phyloP scores from a whole-genome alignment of 352 stramenopile genomes.

The Thalassiosira hispida region DNA sequence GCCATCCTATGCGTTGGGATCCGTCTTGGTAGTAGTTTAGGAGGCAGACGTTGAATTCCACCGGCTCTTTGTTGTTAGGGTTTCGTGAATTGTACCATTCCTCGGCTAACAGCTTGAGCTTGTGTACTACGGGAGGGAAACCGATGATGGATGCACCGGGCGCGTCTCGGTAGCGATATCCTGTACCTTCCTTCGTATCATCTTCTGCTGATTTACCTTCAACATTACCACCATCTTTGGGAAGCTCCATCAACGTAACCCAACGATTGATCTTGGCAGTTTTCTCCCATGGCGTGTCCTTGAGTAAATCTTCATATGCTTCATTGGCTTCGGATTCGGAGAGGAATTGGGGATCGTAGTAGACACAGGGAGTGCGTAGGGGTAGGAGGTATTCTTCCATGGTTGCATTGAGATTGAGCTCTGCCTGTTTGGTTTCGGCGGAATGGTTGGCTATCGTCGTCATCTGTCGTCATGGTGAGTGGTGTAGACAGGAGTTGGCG shows the following conservation, averaged over 20 bases:
- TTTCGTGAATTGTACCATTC: constrained; percentile 57
- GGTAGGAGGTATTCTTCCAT: constrained; percentile 66
- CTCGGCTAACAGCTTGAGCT: constrained; percentile 40
- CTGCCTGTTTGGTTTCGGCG: too few species aligned
- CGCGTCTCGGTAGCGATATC: constrained; percentile 73
- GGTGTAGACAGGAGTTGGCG: too few species aligned
- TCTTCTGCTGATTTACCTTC: neutral
- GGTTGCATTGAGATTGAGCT: constrained; percentile 1
- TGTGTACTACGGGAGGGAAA: constrained; percentile 31
- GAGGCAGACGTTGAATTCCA: constrained; percentile 78
- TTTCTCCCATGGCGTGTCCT: constrained; percentile 69
- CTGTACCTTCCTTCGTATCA: neutral
- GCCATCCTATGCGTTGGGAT: constrained; percentile 71
- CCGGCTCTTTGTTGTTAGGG: constrained; percentile 1
- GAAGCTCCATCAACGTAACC: constrained; percentile 66
- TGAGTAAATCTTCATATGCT: constrained; percentile 57
- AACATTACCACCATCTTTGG: constrained; percentile 11
- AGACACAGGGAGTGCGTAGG: constrained; percentile 64
- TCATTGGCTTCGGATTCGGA: constrained; percentile 28
- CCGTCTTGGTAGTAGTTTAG: constrained; percentile 77
- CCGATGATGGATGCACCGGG: constrained; percentile 39
- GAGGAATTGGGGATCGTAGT: constrained; percentile 66
- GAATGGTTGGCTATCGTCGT: too few species aligned
- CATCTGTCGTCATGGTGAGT: too few species aligned
- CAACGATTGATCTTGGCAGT: constrained; percentile 78